These are phyloP conservation scores for Agrostemma githago DNA, from an alignment of 148 eudicot species.

Conservation along the genomic window DNA sequence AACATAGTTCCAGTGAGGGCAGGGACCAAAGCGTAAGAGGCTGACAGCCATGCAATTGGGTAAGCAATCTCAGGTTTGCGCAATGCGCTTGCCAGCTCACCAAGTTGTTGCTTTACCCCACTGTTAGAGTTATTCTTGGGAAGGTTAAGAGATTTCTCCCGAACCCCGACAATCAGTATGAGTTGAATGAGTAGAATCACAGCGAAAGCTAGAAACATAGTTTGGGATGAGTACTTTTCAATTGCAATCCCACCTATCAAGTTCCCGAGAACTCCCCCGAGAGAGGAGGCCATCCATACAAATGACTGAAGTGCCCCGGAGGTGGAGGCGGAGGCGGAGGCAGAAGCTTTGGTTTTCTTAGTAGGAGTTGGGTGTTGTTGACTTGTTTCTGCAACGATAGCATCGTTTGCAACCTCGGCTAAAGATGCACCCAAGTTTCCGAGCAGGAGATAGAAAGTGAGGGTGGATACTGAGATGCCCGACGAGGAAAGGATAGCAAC, in stretches of 20 bases:
- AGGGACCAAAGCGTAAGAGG: conserved; percentile 77
- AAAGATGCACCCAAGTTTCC: conserved; percentile 86
- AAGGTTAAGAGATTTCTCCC: conserved; percentile 59
- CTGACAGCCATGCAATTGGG: conserved; percentile 72
- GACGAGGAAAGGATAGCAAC: conserved; percentile 55
- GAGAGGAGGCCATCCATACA: conserved; percentile 83
- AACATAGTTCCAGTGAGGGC: conserved; percentile 82
- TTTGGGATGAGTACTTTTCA: conserved; percentile 42
- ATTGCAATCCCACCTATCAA: conserved; percentile 62
- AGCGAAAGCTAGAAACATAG: conserved; percentile 53
- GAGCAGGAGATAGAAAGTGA: conserved; percentile 73
- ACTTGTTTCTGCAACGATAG: conserved; percentile 78
- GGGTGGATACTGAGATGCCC: conserved; percentile 50
- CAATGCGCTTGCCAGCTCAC: conserved; percentile 52
- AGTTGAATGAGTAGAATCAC: conserved; percentile 50
- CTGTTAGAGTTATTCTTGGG: conserved; percentile 46
- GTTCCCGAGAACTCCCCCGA: conserved; percentile 83
- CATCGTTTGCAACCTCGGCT: conserved; percentile 93
- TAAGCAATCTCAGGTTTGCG: conserved; percentile 58
- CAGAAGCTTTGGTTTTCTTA: conserved; percentile 35
- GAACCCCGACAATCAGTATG: conserved; percentile 41
- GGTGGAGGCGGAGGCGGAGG: no score
- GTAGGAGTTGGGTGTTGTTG: conserved; percentile 40
- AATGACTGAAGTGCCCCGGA: conserved; percentile 79
- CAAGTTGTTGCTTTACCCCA: conserved; percentile 51